A percentile compares a stretch with the other conserved stretches of the same genome.
These are phyloP conservation scores for Discostella stelligera DNA, from an alignment of 352 stramenopile species.

Conservation along the genomic window DNA sequence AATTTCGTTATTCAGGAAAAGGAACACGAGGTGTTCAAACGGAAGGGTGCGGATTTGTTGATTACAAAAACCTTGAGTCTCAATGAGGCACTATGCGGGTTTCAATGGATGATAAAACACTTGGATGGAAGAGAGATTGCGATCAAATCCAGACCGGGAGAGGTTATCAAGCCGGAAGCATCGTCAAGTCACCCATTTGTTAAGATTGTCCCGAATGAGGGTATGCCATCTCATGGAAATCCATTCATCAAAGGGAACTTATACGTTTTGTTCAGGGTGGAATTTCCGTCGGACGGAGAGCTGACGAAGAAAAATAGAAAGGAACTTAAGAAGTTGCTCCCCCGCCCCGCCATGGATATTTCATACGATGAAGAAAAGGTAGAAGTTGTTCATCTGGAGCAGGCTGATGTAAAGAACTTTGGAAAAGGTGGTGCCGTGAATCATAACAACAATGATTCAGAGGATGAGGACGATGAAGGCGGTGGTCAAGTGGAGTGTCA, in stretches of 20 bases:
- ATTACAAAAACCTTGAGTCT: slow-evolving; percentile 94
- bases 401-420: slow-evolving; percentile 89
- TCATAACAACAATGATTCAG: slow-evolving; percentile 83
- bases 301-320: slow-evolving; percentile 68
- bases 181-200: slow-evolving; percentile 81
- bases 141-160: slow-evolving; percentile 89
- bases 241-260: slow-evolving; percentile 96
- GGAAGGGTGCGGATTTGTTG: slow-evolving; percentile 95
- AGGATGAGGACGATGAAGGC: slow-evolving; percentile 90
- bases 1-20: slow-evolving; percentile 98
- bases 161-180: slow-evolving; percentile 87
- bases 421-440: slow-evolving; percentile 84
- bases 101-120: slow-evolving; percentile 90
- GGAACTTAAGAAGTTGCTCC: slow-evolving; percentile 85
- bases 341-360: slow-evolving; percentile 63
- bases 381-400: slow-evolving; percentile 82
- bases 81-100: slow-evolving; percentile 91
- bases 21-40: slow-evolving; percentile 92
- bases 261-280: slow-evolving; percentile 97
- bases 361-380: slow-evolving; percentile 83
- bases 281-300: slow-evolving; percentile 72
- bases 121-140: slow-evolving; percentile 89
- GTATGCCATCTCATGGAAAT: slow-evolving; percentile 97
- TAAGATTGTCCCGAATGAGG: slow-evolving; percentile 93
- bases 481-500: slow-evolving; percentile 81